phyloP scores from a whole-genome alignment of 75 land plant species.

The Adiantum capillusveneris region DNA sequence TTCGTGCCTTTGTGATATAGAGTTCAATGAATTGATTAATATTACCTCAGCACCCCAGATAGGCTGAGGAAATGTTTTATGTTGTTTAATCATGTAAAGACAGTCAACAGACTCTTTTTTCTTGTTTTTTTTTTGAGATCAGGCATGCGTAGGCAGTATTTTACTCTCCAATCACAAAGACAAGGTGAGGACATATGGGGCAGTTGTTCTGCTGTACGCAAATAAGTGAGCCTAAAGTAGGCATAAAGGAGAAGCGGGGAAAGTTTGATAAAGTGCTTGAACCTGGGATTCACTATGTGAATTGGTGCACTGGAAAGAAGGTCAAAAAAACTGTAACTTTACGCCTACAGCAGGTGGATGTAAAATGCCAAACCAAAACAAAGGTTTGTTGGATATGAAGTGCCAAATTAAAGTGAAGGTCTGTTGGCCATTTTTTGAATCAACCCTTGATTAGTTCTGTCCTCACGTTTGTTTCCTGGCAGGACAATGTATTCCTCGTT shows the following conservation, averaged over 20 bases:
- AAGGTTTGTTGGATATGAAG: not conserved
- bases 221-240: slow-evolving; percentile 1
- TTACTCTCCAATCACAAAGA: too few species aligned
- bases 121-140: too few species aligned
- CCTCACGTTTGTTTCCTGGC: not conserved
- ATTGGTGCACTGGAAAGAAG: slow-evolving; percentile 1
- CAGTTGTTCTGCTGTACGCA: not conserved
- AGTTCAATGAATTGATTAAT: too few species aligned
- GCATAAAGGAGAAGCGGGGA: slow-evolving; percentile 1
- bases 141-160: too few species aligned
- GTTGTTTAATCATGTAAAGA: too few species aligned
- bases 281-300: slow-evolving; percentile 1
- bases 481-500: not conserved
- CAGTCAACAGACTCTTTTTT: too few species aligned
- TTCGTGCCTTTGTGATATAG: too few species aligned
- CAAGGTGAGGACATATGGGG: not conserved
- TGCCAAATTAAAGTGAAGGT: not conserved
- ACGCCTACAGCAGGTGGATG: not conserved
- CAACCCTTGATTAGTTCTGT: too few species aligned
- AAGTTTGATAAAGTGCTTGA: slow-evolving; percentile 2
- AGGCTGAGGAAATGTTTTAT: too few species aligned
- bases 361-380: slow-evolving; percentile 1
- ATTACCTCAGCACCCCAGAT: too few species aligned
- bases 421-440: not conserved
- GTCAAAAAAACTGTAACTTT: not conserved